phyloP scores from a whole-genome alignment of 164 flowering plant species.

The Protea cynaroides region DNA sequence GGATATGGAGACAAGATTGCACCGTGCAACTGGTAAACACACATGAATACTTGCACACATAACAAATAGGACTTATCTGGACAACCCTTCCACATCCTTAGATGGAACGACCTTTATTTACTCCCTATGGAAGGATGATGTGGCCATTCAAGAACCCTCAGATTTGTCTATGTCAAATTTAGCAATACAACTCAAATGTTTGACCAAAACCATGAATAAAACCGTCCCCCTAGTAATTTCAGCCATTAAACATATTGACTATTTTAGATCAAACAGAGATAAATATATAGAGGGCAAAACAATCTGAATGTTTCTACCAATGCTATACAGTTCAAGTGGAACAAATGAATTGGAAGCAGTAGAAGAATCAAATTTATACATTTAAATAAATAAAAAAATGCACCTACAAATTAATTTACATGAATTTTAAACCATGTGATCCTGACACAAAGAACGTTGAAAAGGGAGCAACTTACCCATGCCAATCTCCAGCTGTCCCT shows the following conservation, averaged over 20 bases:
- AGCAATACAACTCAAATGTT: too few relatives aligned
- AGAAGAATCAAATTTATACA: not conserved
- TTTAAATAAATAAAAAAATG: not conserved
- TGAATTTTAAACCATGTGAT: not conserved
- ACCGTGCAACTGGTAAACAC: too few relatives aligned
- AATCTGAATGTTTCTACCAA: not conserved
- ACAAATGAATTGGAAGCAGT: not conserved
- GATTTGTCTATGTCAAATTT: too few relatives aligned
- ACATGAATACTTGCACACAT: too few relatives aligned
- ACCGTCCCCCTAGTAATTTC: not conserved
- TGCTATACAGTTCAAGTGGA: not conserved
- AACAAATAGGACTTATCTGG: too few relatives aligned
- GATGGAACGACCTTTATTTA: too few relatives aligned
- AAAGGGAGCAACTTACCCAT: slow-evolving; percentile 32
- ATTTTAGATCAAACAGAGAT: not conserved
- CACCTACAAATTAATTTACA: too few relatives aligned
- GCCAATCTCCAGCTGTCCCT: slow-evolving; percentile 40
- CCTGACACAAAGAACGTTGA: not conserved
- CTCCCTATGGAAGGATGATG: too few relatives aligned
- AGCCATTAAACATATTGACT: not conserved
- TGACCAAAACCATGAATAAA: too few relatives aligned
- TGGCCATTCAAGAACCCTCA: too few relatives aligned
- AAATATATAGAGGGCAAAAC: not conserved
- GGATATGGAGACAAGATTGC: too few relatives aligned
- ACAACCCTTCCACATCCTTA: too few relatives aligned